phyloP scores from a whole-genome alignment of 2,329 filamentous ascomycete species.

The Keithomyces neogunnii region DNA sequence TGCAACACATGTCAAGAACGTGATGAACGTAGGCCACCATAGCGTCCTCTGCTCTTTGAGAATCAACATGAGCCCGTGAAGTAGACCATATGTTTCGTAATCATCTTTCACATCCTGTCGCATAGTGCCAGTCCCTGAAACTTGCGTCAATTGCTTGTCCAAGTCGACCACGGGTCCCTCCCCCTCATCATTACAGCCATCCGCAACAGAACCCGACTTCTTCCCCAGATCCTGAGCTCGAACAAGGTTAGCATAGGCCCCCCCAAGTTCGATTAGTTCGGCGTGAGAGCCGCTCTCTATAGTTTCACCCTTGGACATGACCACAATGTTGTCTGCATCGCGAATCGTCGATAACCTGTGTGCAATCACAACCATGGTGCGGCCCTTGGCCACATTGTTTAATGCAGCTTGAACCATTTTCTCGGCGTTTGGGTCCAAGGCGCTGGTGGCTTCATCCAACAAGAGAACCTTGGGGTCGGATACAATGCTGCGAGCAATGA shows the following conservation, averaged over 20 bases:
- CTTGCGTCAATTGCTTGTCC: slow-evolving; percentile 12
- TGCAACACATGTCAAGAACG: slow-evolving; percentile 15
- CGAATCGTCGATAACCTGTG: slow-evolving; percentile 51
- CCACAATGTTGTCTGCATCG: slow-evolving; percentile 57
- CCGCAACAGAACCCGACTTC: slow-evolving; percentile 3
- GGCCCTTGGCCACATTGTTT: slow-evolving; percentile 41
- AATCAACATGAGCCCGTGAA: slow-evolving; percentile 21
- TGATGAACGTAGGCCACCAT: slow-evolving; percentile 14
- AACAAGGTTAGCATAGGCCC: slow-evolving; percentile 45
- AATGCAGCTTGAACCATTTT: slow-evolving; percentile 47
- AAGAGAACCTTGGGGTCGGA: slow-evolving; percentile 55
- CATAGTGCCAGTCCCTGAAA: slow-evolving; percentile 14
- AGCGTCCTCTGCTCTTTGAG: slow-evolving; percentile 21
- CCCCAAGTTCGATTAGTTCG: slow-evolving; percentile 37
- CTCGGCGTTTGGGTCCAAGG: slow-evolving; percentile 37
- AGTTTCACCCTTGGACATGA: slow-evolving; percentile 50
- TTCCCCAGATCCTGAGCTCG: slow-evolving; percentile 28
- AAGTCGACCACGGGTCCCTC: slow-evolving; percentile 17
- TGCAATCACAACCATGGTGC: slow-evolving; percentile 63
- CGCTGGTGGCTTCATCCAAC: slow-evolving; percentile 61
- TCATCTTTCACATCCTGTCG: slow-evolving; percentile 6
- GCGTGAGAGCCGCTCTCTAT: slow-evolving; percentile 56
- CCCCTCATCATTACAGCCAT: slow-evolving; percentile 9
- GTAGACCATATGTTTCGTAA: slow-evolving; percentile 15
- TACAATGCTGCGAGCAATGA: slow-evolving; percentile 59